Conservation (phyloP, 108 stramenopile genomes). For the Skeletonema marinoi region DNA sequence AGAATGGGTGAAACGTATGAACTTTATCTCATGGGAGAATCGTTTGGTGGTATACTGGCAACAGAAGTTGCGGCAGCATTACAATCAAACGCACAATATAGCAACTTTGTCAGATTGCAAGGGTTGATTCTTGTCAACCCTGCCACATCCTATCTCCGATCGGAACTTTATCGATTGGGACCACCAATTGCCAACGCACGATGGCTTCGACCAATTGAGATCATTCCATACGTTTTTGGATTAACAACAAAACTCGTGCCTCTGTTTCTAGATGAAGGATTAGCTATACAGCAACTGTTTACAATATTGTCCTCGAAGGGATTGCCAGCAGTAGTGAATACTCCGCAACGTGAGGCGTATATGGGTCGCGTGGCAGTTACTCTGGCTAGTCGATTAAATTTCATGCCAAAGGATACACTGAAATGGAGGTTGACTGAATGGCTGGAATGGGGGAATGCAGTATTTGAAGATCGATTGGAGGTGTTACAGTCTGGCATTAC, state of each 20-base stretch:
- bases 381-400: slow-evolving; percentile 61
- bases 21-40: slow-evolving; percentile 83
- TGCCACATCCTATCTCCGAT: slow-evolving; percentile 82
- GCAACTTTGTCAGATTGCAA: slow-evolving; percentile 31
- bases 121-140: slow-evolving; percentile 86
- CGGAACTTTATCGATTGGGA: slow-evolving; percentile 63
- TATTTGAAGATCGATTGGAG: slow-evolving; percentile 42
- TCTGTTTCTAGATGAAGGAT: slow-evolving; percentile 72
- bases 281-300: slow-evolving; percentile 62
- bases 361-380: slow-evolving; percentile 85
- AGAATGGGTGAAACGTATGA: slow-evolving; percentile 17
- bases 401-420: slow-evolving; percentile 80
- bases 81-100: slow-evolving; percentile 11
- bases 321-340: slow-evolving; percentile 80
- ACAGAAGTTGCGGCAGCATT: slow-evolving; percentile 64
- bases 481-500: slow-evolving; percentile 9
- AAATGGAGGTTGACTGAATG: slow-evolving; percentile 77
- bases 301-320: slow-evolving; percentile 73
- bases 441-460: slow-evolving; percentile 62
- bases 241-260: slow-evolving; percentile 62
- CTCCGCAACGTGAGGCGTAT: slow-evolving; percentile 75
- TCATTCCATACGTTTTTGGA: slow-evolving; percentile 56
- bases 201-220: slow-evolving; percentile 17
- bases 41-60: slow-evolving; percentile 86
- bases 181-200: slow-evolving; percentile 65